Percentiles rank a stretch among this genome's conserved stretches.
Evolutionary conservation across 108 stramenopile species (phyloP).

Genomic region (Skeletonema menzelii): DNA sequence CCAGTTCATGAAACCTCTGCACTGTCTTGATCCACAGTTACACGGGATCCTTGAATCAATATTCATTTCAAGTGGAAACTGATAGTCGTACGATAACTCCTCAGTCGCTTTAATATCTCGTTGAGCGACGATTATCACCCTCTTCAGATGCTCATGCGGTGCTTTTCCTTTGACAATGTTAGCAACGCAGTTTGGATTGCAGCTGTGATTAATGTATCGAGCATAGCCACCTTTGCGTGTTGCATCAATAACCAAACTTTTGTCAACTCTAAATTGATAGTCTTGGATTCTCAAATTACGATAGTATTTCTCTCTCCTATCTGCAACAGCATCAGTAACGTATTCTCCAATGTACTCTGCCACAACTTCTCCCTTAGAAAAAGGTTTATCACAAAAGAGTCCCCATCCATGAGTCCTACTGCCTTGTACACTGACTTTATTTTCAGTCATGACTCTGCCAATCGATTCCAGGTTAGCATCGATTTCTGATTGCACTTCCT

Average conservation of each 20-base stretch:
- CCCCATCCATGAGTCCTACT: constrained; percentile 86
- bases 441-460: constrained; percentile 36
- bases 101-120: constrained; percentile 87
- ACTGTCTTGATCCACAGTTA: constrained; percentile 69
- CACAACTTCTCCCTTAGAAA: constrained; percentile 83
- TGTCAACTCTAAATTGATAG: constrained; percentile 94
- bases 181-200: constrained; percentile 92
- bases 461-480: constrained; percentile 30
- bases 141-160: constrained; percentile 61
- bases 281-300: constrained; percentile 83
- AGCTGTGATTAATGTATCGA: constrained; percentile 96
- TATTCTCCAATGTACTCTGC: constrained; percentile 97
- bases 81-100: constrained; percentile 98
- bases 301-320: constrained; percentile 88
- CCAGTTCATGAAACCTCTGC: constrained; percentile 91
- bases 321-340: constrained; percentile 79
- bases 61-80: constrained; percentile 86
- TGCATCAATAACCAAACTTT: constrained; percentile 91
- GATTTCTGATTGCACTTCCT: constrained; percentile 22
- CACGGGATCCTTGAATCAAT: constrained; percentile 73
- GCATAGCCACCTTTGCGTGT: constrained; percentile 90
- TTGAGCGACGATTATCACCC: constrained; percentile 90
- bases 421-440: constrained; percentile 66
- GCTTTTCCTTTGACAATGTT: constrained; percentile 73
- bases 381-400: constrained; percentile 72